Percentiles rank a stretch among this genome's conserved stretches.
These are phyloP conservation scores for Acanthochlamys bracteata DNA, from an alignment of 106 monocot genomes.

Conservation along the genomic window DNA sequence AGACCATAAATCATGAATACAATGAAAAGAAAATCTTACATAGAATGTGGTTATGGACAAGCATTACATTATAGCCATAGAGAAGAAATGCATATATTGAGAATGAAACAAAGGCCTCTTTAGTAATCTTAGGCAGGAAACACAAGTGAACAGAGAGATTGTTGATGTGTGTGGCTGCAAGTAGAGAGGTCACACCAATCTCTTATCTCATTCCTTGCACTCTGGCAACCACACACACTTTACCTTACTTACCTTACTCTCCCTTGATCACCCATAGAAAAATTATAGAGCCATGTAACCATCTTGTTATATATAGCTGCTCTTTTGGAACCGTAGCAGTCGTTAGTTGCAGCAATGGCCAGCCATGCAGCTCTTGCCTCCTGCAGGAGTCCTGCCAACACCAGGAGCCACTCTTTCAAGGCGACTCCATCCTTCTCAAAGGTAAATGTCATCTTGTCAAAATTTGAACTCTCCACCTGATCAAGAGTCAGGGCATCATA, in stretches of 20 bases:
- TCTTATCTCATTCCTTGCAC: conserved; percentile 36
- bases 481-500: no score
- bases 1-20: no score
- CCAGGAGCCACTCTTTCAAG: conserved; percentile 38
- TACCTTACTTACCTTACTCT: background rate
- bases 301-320: conserved; percentile 13
- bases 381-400: conserved; percentile 68
- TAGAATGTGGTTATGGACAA: no score
- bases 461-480: no score
- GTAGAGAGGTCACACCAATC: conserved; percentile 19
- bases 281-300: no score
- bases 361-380: conserved; percentile 89
- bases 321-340: background rate
- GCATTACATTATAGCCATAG: background rate
- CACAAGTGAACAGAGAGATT: background rate
- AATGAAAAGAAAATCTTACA: no score
- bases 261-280: no score
- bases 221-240: conserved; percentile 30
- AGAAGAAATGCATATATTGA: background rate
- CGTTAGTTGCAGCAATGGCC: conserved; percentile 51
- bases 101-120: background rate
- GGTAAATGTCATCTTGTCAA: conserved; percentile 24
- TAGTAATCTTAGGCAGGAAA: conserved; percentile 2
- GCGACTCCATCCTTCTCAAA: conserved; percentile 34
- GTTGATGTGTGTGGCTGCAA: conserved; percentile 49